Percentiles rank a stretch among this genome's conserved stretches.
Conservation (phyloP, 371 early-diverging fungal genomes). For the Mucor saturninus region DNA sequence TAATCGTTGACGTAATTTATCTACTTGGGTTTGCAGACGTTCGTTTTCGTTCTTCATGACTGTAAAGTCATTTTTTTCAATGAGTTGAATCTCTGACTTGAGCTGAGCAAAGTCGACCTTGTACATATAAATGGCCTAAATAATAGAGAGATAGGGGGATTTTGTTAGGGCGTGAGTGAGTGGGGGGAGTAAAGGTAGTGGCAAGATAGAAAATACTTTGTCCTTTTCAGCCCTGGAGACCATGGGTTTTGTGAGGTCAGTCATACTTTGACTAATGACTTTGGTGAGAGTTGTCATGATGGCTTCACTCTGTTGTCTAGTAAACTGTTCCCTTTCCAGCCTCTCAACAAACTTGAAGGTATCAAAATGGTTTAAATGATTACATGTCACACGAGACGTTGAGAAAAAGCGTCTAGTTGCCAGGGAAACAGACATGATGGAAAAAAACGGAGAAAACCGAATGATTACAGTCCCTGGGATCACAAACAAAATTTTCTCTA, state of each 20-base stretch:
- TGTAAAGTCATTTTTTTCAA: constrained; percentile 91
- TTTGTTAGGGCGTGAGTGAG: not conserved
- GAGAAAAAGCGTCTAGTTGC: constrained; percentile 2
- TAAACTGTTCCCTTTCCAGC: constrained; percentile 77
- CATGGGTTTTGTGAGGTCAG: constrained; percentile 64
- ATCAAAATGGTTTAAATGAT: constrained; percentile 65
- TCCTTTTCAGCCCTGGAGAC: constrained; percentile 87
- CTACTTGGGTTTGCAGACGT: constrained; percentile 77
- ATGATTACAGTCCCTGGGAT: not conserved
- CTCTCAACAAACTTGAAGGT: constrained; percentile 79
- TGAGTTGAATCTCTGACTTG: constrained; percentile 84
- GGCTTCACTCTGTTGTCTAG: constrained; percentile 77
- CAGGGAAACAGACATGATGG: not conserved
- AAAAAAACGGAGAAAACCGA: not conserved
- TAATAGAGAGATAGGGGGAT: not conserved
- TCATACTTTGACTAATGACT: constrained; percentile 75
- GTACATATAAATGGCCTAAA: constrained; percentile 80
- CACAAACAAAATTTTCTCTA: not conserved
- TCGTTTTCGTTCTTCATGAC: constrained; percentile 86
- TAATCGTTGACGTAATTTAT: constrained; percentile 77
- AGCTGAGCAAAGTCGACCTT: constrained; percentile 92
- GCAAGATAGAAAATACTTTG: constrained; percentile 51
- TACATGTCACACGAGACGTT: not conserved
- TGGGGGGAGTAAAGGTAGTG: not conserved
- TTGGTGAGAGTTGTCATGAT: constrained; percentile 75